Percentiles rank a stretch among this genome's conserved stretches.
Evolutionary conservation across 768 basidiomycete species (phyloP).

Genomic region (Russula virescens): DNA sequence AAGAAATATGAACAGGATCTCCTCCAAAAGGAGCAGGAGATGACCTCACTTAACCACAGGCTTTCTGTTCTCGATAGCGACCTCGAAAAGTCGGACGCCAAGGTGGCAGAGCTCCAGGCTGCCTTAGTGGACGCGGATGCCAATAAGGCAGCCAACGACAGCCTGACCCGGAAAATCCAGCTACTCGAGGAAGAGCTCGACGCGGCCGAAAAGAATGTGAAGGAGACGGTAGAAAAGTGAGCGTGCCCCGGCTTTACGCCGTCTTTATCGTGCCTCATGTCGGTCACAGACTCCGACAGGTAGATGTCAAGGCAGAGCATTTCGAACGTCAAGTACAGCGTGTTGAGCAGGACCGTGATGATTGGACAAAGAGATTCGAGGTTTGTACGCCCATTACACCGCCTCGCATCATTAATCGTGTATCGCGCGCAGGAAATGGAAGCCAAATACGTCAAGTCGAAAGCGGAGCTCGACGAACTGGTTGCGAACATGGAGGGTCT

Average conservation of each 20-base stretch:
- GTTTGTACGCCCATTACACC: slow-evolving; percentile 38
- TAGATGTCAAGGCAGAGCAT: slow-evolving; percentile 98
- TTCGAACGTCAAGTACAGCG: slow-evolving; percentile 88
- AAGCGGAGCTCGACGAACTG: slow-evolving; percentile 82
- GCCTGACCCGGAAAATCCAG: slow-evolving; percentile 75
- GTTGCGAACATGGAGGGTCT: slow-evolving; percentile 60
- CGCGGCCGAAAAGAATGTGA: slow-evolving; percentile 90
- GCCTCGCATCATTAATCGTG: slow-evolving; percentile 10
- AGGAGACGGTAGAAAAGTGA: slow-evolving; percentile 94
- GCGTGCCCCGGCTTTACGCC: slow-evolving; percentile 32
- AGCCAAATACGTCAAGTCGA: slow-evolving; percentile 63
- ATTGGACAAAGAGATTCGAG: slow-evolving; percentile 93
- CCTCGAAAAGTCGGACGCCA: slow-evolving; percentile 63
- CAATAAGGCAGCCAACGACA: slow-evolving; percentile 67
- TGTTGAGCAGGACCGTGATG: slow-evolving; percentile 85
- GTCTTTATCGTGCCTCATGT: neutral
- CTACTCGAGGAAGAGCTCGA: slow-evolving; percentile 95
- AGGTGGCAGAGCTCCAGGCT: slow-evolving; percentile 60
- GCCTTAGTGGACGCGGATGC: slow-evolving; percentile 61
- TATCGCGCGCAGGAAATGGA: slow-evolving; percentile 51
- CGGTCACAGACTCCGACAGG: slow-evolving; percentile 72
- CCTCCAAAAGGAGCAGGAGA: slow-evolving; percentile 81
- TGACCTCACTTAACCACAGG: slow-evolving; percentile 71
- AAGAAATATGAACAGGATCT: slow-evolving; percentile 70
- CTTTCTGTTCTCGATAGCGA: slow-evolving; percentile 58